Evolutionary conservation across 2,329 filamentous ascomycete species (phyloP), one percentile per base, ranked within the genome.

Genomic region (Fusarium sublunatum): DNA sequence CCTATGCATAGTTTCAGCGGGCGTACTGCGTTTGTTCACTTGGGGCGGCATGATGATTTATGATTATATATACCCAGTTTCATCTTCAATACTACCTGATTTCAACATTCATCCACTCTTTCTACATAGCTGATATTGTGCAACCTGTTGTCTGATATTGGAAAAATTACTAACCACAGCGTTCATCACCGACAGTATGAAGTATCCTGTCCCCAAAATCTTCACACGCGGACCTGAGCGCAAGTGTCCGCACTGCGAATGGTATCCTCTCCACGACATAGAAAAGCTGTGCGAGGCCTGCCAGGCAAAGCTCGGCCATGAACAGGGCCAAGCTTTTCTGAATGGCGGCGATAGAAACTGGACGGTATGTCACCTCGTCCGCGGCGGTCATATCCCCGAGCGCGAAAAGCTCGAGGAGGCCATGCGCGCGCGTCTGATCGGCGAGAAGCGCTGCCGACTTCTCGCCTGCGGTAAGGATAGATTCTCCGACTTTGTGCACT

Each of bases 1-100:
- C 40, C 42, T 61, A 26, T 54, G 41, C 41, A 54, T 40, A 48
- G 47, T 48, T 59, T 48, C 32, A 59, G 42, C 43, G 45, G 48
- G 52, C 48, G 47, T 41, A 63, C 44, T 34, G 47, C 36, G 41
- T 53, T 63, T 59, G 48, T 65, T 66, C 62, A 66, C 45, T 51
- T 49, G 25, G 29, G 50, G 43, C 29, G 59, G 59, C 44, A 58
- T 53, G 39, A 65, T 66, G 62, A 65, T 34, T 65, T 54, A 65
- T 42, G 62, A 65, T 48, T 53, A 66, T 63, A 66, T 65, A 65
- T 65, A 65, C 62, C 62, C 62, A 40, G 32, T 39, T 44, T 55
- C 44, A 43, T 63, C 43, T 42, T 66, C 31, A 66, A 66, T 65
- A 41, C 45, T 36, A 63, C 41, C 47, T 48, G 32, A 38, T 34